Percentiles rank a stretch among this genome's conserved stretches.
phyloP scores from a whole-genome alignment of 2,329 filamentous ascomycete genomes.

The Penicillium fuscoglaucum region DNA sequence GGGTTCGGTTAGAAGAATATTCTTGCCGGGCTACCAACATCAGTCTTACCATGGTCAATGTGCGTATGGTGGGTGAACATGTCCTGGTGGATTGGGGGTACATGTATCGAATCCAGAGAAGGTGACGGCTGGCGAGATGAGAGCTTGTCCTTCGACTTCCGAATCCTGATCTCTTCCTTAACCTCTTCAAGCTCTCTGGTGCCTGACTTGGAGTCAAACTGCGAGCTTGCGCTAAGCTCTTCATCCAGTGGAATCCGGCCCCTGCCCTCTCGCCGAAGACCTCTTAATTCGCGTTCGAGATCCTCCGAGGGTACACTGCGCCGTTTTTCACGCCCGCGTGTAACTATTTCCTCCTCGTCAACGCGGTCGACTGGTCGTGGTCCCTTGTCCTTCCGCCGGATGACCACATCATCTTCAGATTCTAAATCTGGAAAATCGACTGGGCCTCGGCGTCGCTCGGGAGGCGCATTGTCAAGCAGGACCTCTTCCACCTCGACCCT shows the following conservation, averaged over 20 bases:
- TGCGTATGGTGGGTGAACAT: conserved; percentile 86
- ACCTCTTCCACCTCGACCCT: conserved; percentile 8
- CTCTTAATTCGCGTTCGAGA: conserved; percentile 4
- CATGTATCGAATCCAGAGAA: conserved; percentile 62
- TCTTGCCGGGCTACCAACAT: conserved; percentile 9
- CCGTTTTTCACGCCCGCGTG: conserved; percentile 5
- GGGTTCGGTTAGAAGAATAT: conserved; percentile 1
- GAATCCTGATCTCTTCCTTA: conserved; percentile 10
- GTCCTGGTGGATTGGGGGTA: conserved; percentile 81
- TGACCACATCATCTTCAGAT: neutral
- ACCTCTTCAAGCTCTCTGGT: conserved; percentile 12
- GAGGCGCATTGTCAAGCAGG: neutral
- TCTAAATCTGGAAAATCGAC: conserved; percentile 1
- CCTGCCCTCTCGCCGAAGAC: neutral
- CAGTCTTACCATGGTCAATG: conserved; percentile 73
- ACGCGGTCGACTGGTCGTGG: neutral
- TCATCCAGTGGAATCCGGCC: neutral
- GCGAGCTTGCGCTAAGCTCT: neutral
- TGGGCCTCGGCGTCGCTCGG: neutral
- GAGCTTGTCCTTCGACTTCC: conserved; percentile 22
- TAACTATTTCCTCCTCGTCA: neutral
- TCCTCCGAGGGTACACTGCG: conserved; percentile 3
- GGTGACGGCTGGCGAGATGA: conserved; percentile 55
- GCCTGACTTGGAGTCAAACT: neutral
- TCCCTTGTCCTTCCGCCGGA: conserved; percentile 2